Evolutionary conservation across 2,329 filamentous ascomycete genomes (phyloP).

Genomic region (Fusarium sp.): DNA sequence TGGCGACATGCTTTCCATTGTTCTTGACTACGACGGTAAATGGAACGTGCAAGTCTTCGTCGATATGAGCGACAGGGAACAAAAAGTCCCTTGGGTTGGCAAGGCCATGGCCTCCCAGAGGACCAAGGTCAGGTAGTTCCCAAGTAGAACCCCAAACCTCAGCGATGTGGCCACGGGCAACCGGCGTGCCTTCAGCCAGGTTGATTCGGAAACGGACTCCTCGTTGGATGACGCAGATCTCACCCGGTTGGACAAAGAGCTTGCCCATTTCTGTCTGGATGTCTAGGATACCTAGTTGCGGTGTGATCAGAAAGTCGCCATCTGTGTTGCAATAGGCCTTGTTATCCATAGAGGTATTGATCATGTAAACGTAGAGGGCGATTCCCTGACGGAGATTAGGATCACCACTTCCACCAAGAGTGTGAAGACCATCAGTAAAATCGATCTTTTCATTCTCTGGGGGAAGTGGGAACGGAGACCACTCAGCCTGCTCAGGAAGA

Average conservation of each 20-base stretch:
- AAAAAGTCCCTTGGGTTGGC: constrained; percentile 23
- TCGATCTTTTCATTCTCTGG: neutral
- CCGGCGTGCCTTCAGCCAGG: neutral
- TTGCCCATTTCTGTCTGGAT: constrained; percentile 21
- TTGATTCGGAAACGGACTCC: constrained; percentile 10
- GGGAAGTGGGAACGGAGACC: constrained; percentile 22
- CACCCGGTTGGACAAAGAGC: constrained; percentile 12
- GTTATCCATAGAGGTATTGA: constrained; percentile 13
- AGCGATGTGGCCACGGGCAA: constrained; percentile 10
- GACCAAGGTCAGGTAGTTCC: constrained; percentile 13
- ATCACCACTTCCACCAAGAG: constrained; percentile 19
- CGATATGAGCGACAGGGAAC: constrained; percentile 15
- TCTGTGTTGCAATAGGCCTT: constrained; percentile 25
- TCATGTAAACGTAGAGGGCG: constrained; percentile 17
- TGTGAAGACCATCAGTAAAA: constrained; percentile 24
- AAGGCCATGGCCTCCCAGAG: constrained; percentile 15
- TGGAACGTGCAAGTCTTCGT: neutral
- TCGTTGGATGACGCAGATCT: constrained; percentile 11
- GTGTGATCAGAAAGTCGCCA: constrained; percentile 23
- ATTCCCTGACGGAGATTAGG: constrained; percentile 11
- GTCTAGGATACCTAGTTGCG: constrained; percentile 13
- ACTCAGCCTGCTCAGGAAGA: constrained; percentile 17
- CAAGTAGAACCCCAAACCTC: constrained; percentile 24
- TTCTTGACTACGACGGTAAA: constrained; percentile 12
- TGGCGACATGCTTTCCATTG: constrained; percentile 20